Conservation (phyloP, 768 basidiomycete species). For the Agaricus subrufescens region DNA sequence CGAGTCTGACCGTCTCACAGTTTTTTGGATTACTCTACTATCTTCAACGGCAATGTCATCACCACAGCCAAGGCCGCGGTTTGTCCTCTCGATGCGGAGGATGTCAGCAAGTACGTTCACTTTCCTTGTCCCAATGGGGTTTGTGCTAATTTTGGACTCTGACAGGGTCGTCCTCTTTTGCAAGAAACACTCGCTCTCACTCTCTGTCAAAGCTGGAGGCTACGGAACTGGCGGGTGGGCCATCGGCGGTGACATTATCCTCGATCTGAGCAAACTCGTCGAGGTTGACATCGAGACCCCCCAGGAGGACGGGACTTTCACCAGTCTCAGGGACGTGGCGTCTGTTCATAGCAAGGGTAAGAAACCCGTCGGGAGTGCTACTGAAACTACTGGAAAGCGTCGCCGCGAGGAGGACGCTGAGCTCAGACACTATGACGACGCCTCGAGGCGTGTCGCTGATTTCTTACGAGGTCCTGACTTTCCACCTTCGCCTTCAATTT, state of each 20-base stretch:
- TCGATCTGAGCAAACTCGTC: constrained; percentile 70
- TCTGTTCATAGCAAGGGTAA: constrained; percentile 54
- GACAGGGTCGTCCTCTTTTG: constrained; percentile 71
- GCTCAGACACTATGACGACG: constrained; percentile 47
- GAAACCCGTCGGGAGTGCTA: constrained; percentile 17
- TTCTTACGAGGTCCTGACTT: constrained; percentile 41
- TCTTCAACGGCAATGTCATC: constrained; percentile 79
- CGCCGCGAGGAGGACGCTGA: constrained; percentile 51
- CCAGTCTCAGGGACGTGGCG: constrained; percentile 54
- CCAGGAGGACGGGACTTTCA: constrained; percentile 46
- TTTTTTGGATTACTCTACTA: constrained; percentile 42
- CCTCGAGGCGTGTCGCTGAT: constrained; percentile 48
- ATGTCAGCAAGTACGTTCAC: constrained; percentile 71
- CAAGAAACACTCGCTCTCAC: constrained; percentile 58
- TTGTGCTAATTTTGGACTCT: background rate
- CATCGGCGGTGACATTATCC: constrained; percentile 78
- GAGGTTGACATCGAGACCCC: constrained; percentile 69
- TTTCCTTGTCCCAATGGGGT: background rate
- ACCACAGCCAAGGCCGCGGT: constrained; percentile 57
- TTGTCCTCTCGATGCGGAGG: constrained; percentile 72
- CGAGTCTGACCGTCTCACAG: constrained; percentile 19
- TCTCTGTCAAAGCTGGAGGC: constrained; percentile 86
- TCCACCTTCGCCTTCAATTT: constrained; percentile 9
- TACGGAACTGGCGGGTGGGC: constrained; percentile 91
- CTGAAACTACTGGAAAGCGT: constrained; percentile 38